Percentiles rank a stretch among this genome's conserved stretches.
Conservation (phyloP, 2,329 filamentous ascomycete genomes). For the Atkinsonella hypoxylon region DNA sequence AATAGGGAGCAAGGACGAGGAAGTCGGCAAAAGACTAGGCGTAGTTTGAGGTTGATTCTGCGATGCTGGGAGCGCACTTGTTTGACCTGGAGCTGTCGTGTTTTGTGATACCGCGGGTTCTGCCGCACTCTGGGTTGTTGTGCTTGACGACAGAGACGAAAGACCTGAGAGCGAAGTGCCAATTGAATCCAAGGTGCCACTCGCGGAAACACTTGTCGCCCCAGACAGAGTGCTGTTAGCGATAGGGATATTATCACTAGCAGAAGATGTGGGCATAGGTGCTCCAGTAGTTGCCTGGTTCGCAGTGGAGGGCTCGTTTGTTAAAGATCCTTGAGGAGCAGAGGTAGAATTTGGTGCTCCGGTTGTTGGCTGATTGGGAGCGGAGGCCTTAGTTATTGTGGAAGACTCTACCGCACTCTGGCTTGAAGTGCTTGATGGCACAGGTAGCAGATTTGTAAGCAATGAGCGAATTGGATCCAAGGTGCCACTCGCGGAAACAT, state of each 20-base stretch:
- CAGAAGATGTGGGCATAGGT: neutral
- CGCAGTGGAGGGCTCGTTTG: neutral
- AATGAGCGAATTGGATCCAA: constrained; percentile 15
- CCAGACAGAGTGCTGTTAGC: constrained; percentile 3
- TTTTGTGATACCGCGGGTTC: constrained; percentile 1
- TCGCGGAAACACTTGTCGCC: neutral
- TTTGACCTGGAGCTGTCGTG: neutral
- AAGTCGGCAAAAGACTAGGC: neutral
- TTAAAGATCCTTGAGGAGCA: too few relatives aligned
- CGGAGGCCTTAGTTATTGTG: too few relatives aligned
- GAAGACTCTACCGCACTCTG: too few relatives aligned
- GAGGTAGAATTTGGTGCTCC: too few relatives aligned
- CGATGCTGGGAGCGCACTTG: neutral
- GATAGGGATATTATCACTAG: neutral
- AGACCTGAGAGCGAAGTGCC: constrained; percentile 12
- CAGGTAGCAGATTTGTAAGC: constrained; percentile 11
- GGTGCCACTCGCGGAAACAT: constrained; percentile 6
- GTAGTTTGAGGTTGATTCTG: neutral
- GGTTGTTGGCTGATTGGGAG: too few relatives aligned
- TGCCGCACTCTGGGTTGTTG: neutral
- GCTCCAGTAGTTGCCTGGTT: neutral
- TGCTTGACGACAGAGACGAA: constrained; percentile 9
- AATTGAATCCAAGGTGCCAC: constrained; percentile 14
- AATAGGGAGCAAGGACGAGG: neutral
- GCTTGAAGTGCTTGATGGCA: constrained; percentile 10